Evolutionary conservation across 371 early-diverging fungal species (phyloP).

Genomic region (Rhizopus microsporus): DNA sequence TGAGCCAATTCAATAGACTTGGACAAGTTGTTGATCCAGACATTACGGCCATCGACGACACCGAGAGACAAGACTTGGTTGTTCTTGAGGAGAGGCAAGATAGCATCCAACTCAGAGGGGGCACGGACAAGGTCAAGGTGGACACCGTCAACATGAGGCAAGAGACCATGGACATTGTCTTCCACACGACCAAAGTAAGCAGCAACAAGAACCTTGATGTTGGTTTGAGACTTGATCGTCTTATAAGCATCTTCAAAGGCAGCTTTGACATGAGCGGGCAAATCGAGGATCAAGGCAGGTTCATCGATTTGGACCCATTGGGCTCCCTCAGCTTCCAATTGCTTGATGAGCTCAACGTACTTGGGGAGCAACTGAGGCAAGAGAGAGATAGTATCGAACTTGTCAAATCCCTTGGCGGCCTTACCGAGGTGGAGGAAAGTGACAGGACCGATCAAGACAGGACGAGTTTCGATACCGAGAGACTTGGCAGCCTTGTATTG

Average conservation of each 20-base stretch:
- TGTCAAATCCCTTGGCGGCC: slow-evolving; percentile 65
- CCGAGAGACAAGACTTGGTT: slow-evolving; percentile 81
- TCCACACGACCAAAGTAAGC: slow-evolving; percentile 93
- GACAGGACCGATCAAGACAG: slow-evolving; percentile 92
- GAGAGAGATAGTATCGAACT: slow-evolving; percentile 71
- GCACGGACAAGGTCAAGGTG: slow-evolving; percentile 93
- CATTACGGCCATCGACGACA: slow-evolving; percentile 93
- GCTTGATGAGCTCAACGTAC: slow-evolving; percentile 76
- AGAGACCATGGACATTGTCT: slow-evolving; percentile 68
- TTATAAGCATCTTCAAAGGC: slow-evolving; percentile 64
- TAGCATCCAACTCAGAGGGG: slow-evolving; percentile 76
- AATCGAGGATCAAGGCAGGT: slow-evolving; percentile 83
- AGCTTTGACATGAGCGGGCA: slow-evolving; percentile 51
- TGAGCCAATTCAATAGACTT: slow-evolving; percentile 69
- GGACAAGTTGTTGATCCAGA: slow-evolving; percentile 92
- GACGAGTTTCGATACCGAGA: slow-evolving; percentile 87
- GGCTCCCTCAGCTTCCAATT: slow-evolving; percentile 86
- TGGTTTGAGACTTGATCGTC: slow-evolving; percentile 59
- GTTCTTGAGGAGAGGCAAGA: slow-evolving; percentile 56
- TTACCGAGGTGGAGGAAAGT: slow-evolving; percentile 87
- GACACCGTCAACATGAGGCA: slow-evolving; percentile 77
- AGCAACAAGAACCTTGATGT: slow-evolving; percentile 78
- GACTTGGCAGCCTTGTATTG: slow-evolving; percentile 93
- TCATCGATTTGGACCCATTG: slow-evolving; percentile 94
- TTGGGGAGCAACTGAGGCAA: slow-evolving; percentile 76